Percentiles rank a stretch among this genome's conserved stretches.
phyloP scores from a whole-genome alignment of 495 filamentous ascomycete genomes.

The Penicillium roqueforti region DNA sequence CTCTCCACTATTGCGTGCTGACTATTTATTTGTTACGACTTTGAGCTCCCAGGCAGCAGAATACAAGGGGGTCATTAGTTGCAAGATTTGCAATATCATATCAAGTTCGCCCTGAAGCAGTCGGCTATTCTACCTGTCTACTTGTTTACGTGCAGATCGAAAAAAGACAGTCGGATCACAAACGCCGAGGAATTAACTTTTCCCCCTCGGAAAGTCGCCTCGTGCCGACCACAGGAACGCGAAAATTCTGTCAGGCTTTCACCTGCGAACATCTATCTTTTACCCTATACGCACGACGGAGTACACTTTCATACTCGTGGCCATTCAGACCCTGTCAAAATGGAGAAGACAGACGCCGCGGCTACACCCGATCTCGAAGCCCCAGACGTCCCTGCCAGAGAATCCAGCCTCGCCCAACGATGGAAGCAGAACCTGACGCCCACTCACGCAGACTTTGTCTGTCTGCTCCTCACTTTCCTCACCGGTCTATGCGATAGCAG shows the following conservation, averaged over 20 bases:
- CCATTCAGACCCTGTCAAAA: constrained; percentile 6
- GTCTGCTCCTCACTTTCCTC: constrained; percentile 53
- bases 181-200: constrained; percentile 2
- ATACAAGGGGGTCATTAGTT: background rate
- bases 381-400: constrained; percentile 10
- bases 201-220: constrained; percentile 4
- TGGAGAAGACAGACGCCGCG: constrained; percentile 21
- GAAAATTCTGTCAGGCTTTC: background rate
- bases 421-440: constrained; percentile 40
- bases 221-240: constrained; percentile 2
- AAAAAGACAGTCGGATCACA: background rate
- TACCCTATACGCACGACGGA: background rate
- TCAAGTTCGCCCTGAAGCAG: too few relatives aligned
- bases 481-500: constrained; percentile 59
- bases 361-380: constrained; percentile 24
- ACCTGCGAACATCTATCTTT: background rate
- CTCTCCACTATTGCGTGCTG: constrained; percentile 6
- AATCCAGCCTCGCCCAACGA: constrained; percentile 15
- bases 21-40: too few relatives aligned
- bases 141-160: background rate
- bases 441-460: constrained; percentile 47
- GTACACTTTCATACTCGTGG: background rate
- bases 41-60: constrained; percentile 4
- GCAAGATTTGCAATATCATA: background rate
- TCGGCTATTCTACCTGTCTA: background rate